Percentiles rank a stretch among this genome's conserved stretches.
These are phyloP conservation scores for Ceratocystis lukuohia DNA, from an alignment of 2,329 filamentous ascomycete species.

Conservation along the genomic window DNA sequence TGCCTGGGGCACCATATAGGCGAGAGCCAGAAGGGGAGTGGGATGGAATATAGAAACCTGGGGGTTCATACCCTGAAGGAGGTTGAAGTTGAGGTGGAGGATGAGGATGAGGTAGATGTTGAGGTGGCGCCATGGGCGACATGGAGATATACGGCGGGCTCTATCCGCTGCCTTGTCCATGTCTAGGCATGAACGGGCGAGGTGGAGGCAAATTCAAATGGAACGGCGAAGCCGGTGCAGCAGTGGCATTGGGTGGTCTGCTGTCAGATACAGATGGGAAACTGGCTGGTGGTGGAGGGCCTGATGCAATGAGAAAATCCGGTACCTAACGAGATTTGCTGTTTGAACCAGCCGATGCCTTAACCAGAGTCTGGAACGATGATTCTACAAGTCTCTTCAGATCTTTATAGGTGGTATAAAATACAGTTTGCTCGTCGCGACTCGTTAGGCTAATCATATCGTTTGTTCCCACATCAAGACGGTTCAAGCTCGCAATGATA, in stretches of 20 bases:
- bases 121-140: background rate
- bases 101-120: background rate
- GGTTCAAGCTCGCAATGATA: constrained; percentile 76
- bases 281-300: background rate
- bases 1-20: background rate
- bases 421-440: constrained; percentile 77
- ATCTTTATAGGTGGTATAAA: constrained; percentile 83
- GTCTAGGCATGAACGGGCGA: background rate
- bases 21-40: background rate
- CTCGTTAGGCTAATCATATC: constrained; percentile 78
- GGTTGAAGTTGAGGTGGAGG: background rate
- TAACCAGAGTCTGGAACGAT: constrained; percentile 46
- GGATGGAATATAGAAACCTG: background rate
- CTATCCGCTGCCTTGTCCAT: constrained; percentile 9
- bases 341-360: constrained; percentile 29
- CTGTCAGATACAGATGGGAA: background rate
- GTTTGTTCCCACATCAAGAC: constrained; percentile 77
- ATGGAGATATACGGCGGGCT: constrained; percentile 7
- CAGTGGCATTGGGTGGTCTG: background rate
- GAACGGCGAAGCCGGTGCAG: background rate
- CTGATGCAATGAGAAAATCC: constrained; percentile 3
- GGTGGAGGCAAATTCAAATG: background rate
- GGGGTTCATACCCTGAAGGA: background rate
- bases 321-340: constrained; percentile 18
- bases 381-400: constrained; percentile 52